These are phyloP conservation scores for Fusarium chuoi DNA, from an alignment of 2,329 filamentous ascomycete genomes.

Conservation along the genomic window DNA sequence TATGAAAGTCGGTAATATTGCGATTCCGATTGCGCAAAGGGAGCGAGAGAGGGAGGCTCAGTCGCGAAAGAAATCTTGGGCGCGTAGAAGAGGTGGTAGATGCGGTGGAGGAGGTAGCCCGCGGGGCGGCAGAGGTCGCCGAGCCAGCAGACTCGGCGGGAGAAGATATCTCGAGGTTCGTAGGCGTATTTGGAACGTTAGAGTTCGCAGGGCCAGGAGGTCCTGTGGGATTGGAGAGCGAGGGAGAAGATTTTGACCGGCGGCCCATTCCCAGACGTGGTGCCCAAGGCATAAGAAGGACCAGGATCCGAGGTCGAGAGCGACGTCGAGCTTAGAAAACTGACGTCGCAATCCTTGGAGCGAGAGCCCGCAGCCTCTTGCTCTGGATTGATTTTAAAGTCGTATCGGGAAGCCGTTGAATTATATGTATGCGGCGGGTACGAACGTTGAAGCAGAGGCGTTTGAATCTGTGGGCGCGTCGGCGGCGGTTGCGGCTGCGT, in stretches of 20 bases:
- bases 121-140: conserved; percentile 43
- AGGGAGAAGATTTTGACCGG: conserved; percentile 42
- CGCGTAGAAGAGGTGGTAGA: conserved; percentile 43
- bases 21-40: conserved; percentile 65
- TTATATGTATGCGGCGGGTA: conserved; percentile 23
- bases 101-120: conserved; percentile 38
- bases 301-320: conserved; percentile 39
- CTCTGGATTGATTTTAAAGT: neutral
- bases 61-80: conserved; percentile 61
- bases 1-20: conserved; percentile 80
- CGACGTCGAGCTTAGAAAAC: conserved; percentile 31
- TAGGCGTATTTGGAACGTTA: conserved; percentile 54
- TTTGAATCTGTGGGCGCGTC: conserved; percentile 26
- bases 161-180: conserved; percentile 49
- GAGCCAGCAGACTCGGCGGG: conserved; percentile 50
- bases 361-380: conserved; percentile 25
- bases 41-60: conserved; percentile 61
- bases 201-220: conserved; percentile 47
- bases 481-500: conserved; percentile 23
- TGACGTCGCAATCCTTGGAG: conserved; percentile 35
- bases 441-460: conserved; percentile 24
- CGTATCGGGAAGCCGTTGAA: conserved; percentile 24
- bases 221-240: conserved; percentile 55
- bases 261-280: conserved; percentile 45
- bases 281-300: conserved; percentile 43